Evolutionary conservation across 1,284 basidiomycete genomes (phyloP).

Genomic region (Apiotrichum mycotoxinovorans): DNA sequence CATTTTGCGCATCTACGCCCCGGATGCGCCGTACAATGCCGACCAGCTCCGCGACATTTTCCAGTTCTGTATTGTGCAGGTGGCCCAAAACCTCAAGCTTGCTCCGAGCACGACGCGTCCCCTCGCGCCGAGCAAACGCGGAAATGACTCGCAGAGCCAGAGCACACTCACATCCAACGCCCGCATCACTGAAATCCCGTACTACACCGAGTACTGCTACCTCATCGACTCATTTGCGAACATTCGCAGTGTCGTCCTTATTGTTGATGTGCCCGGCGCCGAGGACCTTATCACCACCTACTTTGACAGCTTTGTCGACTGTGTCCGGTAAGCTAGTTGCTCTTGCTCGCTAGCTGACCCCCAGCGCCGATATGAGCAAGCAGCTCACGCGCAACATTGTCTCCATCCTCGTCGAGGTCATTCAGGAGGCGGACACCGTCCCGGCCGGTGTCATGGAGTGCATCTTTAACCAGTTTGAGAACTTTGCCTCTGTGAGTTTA

Average conservation of each 20-base stretch:
- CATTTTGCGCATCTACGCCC: slow-evolving; percentile 87
- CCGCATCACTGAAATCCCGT: slow-evolving; percentile 52
- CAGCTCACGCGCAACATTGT: slow-evolving; percentile 83
- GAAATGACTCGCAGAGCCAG: slow-evolving; percentile 17
- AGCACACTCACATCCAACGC: slow-evolving; percentile 51
- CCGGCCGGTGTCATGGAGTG: slow-evolving; percentile 75
- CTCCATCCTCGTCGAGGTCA: slow-evolving; percentile 81
- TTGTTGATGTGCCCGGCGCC: slow-evolving; percentile 81
- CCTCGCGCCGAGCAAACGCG: slow-evolving; percentile 26
- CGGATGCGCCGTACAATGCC: slow-evolving; percentile 91
- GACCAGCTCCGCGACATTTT: slow-evolving; percentile 85
- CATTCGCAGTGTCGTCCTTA: slow-evolving; percentile 89
- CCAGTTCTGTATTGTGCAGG: slow-evolving; percentile 85
- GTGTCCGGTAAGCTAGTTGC: slow-evolving; percentile 58
- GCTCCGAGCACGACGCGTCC: slow-evolving; percentile 46
- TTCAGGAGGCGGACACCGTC: slow-evolving; percentile 76
- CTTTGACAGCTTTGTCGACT: slow-evolving; percentile 76
- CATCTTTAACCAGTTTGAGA: slow-evolving; percentile 80
- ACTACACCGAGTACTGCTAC: slow-evolving; percentile 87
- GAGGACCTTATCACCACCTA: slow-evolving; percentile 81
- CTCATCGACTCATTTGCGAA: slow-evolving; percentile 86
- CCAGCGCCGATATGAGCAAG: slow-evolving; percentile 69
- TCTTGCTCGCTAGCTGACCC: neutral
- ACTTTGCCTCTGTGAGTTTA: slow-evolving; percentile 53
- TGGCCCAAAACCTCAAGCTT: slow-evolving; percentile 68